Evolutionary conservation across 352 stramenopile genomes (phyloP), one percentile per base, ranked within the genome.

Genomic region (Phytophthora colocasiae): DNA sequence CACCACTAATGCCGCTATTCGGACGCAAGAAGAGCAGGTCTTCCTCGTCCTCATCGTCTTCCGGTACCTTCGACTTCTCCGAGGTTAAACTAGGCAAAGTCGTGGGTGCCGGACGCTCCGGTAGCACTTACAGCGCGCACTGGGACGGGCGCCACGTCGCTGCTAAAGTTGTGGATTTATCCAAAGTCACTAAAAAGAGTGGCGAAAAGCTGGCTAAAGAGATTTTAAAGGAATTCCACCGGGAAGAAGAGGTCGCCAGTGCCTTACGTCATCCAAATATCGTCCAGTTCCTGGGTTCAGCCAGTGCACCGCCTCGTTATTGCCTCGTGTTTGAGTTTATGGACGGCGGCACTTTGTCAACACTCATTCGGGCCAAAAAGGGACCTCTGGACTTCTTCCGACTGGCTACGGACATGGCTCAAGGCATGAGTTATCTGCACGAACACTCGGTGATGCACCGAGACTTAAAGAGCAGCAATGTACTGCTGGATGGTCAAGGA

Each of bases 401-500:
- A 6, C 60, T 90, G 26, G 78, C 76, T n/a, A 75, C 50, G 0
- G 81, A 90, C 40, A 84, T 90, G 56, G 81, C 76, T 14, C 74
- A 71, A 39, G 87, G 89, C 9, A 91, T 98, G 87, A 82, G 84
- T 27, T 97, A 98, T 66, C 83, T 94, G 58, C 91, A 98, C 59
- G 67, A 91, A 50, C 78, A 84, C 64, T 94, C 90, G 26, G 83
- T 97, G 15, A 83, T 98, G 64, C 93, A 98, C 68, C 85, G 93
- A 50, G 93, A 98, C 75, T 80, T 98, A 29, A 97, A 97, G 74
- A 93, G 91, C 34, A 93, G 93, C 47, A 98, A 98, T 72, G 79
- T 98, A 40, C 65, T 93, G 39, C 68, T 93, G 17, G 78, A 87
- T 55, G 74, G 56, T 0, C 62, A 85, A 9, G 79, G 76, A 31